These are phyloP conservation scores for Dendrothele bispora DNA, from an alignment of 768 basidiomycete species.

Conservation along the genomic window DNA sequence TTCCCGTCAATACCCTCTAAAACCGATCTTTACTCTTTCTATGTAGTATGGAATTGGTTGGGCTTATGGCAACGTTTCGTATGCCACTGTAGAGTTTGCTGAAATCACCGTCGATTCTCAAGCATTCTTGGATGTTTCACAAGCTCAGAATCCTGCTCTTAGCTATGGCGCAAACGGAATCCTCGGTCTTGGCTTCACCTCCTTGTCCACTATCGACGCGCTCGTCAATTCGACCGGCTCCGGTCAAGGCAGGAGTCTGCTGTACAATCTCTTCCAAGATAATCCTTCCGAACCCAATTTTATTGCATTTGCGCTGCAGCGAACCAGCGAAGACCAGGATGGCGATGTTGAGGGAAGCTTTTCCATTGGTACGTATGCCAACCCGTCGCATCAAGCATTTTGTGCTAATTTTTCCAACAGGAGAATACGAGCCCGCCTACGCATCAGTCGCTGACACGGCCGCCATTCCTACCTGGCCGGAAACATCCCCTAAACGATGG, in stretches of 20 bases:
- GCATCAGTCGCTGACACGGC: conserved; percentile 53
- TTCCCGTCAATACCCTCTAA: conserved; percentile 6
- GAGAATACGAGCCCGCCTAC: conserved; percentile 69
- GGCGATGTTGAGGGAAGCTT: conserved; percentile 68
- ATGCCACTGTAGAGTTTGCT: conserved; percentile 65
- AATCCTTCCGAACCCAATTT: conserved; percentile 76
- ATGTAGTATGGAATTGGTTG: conserved; percentile 82
- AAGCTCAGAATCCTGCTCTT: conserved; percentile 71
- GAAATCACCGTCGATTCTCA: conserved; percentile 67
- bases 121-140: conserved; percentile 65
- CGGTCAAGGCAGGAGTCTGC: conserved; percentile 63
- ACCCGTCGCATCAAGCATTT: neutral
- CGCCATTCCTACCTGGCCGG: conserved; percentile 75
- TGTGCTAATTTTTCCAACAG: conserved; percentile 29
- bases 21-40: conserved; percentile 1
- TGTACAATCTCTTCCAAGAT: conserved; percentile 73
- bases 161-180: conserved; percentile 72
- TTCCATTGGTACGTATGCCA: conserved; percentile 56
- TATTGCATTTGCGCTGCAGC: conserved; percentile 73
- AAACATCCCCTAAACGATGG: conserved; percentile 65
- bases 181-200: conserved; percentile 75
- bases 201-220: conserved; percentile 71
- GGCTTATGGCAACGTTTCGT: conserved; percentile 65
- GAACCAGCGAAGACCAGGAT: conserved; percentile 51
- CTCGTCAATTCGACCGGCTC: conserved; percentile 56